Base-by-base conservation (phyloP, 2,329 filamentous ascomycete genomes). In the Phoma sp. region DNA sequence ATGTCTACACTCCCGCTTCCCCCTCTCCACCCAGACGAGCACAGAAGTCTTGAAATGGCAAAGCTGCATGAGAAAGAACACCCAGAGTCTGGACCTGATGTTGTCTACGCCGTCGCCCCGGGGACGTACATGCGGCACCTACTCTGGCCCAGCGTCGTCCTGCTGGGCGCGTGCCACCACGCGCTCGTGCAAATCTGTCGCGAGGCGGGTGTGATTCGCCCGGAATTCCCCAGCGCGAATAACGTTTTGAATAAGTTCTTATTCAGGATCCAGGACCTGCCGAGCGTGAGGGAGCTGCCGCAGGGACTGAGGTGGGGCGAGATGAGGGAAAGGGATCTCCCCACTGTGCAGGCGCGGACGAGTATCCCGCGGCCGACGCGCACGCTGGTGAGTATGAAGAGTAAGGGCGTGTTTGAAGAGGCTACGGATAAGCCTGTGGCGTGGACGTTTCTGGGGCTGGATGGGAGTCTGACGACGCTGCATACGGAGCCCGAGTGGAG, bases 371-470 rank as follows among this genome's bases (percentile, higher is more conserved):
- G 87, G 26, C 78, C 79, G 23, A 80, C 83, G 73, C 62, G 66
- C 11, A 81, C 79, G 10, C 56, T 81, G 46, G 59, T 75, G 33
- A 67, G 72, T 25, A 47, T 80, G 42, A 74, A 76, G 7, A 74
- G 66, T 20, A 62, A 73, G n/a, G 69, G 67, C 78, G 75, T 65
- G 71, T 79, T 68, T 51, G 57, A 81, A 74, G 11, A 68, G 83
- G 21, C 62, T 74, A 53, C 66, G 69, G 79, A 77, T 1, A 80
- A 74, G 1, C 79, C 82, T 0, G 74, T 90, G 5, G 84, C 87
- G 0, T 91, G 88, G 88, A 83, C 81, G 0, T 89, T 91, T 47
- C 62, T 78, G 74, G 86, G 84, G 0, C 75, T 82, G 2, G 87
- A 90, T 64, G 86, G 82, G 1, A 85, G 83, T n/a, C 68, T 89